A percentile compares a stretch with the other conserved stretches of the same genome.
Evolutionary conservation across 495 filamentous ascomycete species (phyloP).

Genomic region (Tuber brumale): DNA sequence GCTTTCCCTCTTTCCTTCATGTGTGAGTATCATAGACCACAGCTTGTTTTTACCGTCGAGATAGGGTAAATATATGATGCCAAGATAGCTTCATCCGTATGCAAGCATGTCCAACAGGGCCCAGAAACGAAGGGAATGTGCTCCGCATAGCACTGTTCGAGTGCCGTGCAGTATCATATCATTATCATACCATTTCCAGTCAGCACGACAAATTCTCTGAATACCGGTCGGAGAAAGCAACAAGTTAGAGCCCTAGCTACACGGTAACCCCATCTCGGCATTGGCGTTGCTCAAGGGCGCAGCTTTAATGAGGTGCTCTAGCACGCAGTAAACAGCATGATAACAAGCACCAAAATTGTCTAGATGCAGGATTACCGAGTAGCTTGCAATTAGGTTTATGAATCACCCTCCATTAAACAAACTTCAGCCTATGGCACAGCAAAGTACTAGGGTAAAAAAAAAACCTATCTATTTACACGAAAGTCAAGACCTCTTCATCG

Average conservation of each 20-base stretch:
- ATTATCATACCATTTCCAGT: background rate
- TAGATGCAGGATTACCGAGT: background rate
- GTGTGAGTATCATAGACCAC: background rate
- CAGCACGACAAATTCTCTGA: background rate
- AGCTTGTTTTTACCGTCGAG: background rate
- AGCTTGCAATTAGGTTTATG: background rate
- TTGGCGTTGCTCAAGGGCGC: background rate
- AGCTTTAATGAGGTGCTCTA: background rate
- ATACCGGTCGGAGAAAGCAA: background rate
- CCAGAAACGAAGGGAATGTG: conserved; percentile 21
- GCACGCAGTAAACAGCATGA: background rate
- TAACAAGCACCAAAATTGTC: background rate
- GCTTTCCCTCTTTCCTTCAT: background rate
- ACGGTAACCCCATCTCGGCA: background rate
- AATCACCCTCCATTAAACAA: background rate
- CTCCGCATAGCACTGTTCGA: conserved; percentile 12
- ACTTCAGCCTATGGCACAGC: background rate
- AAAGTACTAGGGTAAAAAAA: background rate
- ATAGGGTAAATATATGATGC: background rate
- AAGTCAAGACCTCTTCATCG: background rate
- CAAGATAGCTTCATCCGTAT: background rate
- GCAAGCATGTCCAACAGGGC: background rate
- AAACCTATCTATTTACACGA: background rate
- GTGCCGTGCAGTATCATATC: background rate
- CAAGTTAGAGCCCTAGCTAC: background rate